phyloP scores from a whole-genome alignment of 352 stramenopile genomes.

The Phytopythium ostracodes region DNA sequence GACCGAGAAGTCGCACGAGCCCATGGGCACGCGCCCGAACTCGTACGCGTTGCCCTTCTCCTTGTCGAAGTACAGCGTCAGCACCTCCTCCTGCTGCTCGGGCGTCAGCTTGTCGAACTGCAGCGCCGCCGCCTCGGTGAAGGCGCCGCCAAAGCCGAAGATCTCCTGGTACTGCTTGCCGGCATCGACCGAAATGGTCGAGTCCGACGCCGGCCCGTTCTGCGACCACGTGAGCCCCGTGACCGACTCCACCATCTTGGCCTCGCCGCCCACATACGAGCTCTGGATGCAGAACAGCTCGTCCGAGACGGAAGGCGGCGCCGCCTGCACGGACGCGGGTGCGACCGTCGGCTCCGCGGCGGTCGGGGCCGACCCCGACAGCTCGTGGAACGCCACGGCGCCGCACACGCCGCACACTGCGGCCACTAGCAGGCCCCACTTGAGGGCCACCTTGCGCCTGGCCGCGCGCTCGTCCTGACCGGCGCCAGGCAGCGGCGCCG shows the following conservation, averaged over 20 bases:
- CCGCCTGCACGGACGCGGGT: not conserved
- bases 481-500: not conserved
- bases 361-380: not conserved
- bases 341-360: not conserved
- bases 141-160: slow-evolving; percentile 90
- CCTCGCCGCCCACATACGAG: slow-evolving; percentile 49
- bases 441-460: not conserved
- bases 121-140: slow-evolving; percentile 89
- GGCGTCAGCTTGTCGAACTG: slow-evolving; percentile 81
- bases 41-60: slow-evolving; percentile 77
- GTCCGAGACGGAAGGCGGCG: no score
- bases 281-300: slow-evolving; percentile 57
- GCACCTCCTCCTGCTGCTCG: slow-evolving; percentile 76
- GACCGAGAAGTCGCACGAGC: slow-evolving; percentile 86
- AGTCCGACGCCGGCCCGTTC: slow-evolving; percentile 9
- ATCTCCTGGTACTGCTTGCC: slow-evolving; percentile 68
- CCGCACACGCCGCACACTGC: not conserved
- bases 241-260: slow-evolving; percentile 64
- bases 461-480: not conserved
- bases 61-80: slow-evolving; percentile 87
- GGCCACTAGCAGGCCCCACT: not conserved
- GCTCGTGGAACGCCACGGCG: slow-evolving; percentile 4
- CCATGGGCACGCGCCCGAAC: slow-evolving; percentile 90
- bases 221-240: slow-evolving; percentile 38
- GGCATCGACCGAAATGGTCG: slow-evolving; percentile 51